Percentiles rank a stretch among this genome's conserved stretches.
phyloP scores from a whole-genome alignment of 768 basidiomycete species.

The Fomitopsis serialis region DNA sequence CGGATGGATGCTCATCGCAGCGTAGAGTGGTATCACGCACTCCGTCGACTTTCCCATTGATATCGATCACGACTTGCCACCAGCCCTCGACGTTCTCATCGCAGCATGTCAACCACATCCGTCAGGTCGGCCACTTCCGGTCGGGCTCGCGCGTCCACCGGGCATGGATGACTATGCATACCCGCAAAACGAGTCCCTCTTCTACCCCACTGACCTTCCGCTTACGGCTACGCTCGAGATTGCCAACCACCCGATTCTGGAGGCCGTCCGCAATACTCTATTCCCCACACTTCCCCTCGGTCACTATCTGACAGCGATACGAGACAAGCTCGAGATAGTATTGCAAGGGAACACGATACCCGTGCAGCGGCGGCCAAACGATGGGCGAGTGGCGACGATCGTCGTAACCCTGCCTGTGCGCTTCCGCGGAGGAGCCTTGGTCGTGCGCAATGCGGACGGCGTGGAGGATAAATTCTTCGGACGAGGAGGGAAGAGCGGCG shows the following conservation, averaged over 20 bases:
- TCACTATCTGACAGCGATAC: constrained; percentile 61
- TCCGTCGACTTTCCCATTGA: constrained; percentile 81
- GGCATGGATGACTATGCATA: constrained; percentile 39
- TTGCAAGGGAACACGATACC: constrained; percentile 54
- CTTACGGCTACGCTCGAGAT: constrained; percentile 75
- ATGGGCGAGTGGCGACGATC: constrained; percentile 69
- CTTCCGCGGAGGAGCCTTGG: constrained; percentile 61
- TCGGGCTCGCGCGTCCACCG: constrained; percentile 24
- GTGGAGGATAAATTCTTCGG: constrained; percentile 58
- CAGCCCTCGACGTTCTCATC: constrained; percentile 73
- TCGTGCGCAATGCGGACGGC: constrained; percentile 52
- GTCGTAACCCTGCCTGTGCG: constrained; percentile 70
- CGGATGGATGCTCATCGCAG: neutral
- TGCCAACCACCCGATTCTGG: constrained; percentile 77
- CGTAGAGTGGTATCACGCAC: constrained; percentile 71
- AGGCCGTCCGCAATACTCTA: constrained; percentile 64
- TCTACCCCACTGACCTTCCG: constrained; percentile 69
- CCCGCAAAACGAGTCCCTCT: constrained; percentile 56
- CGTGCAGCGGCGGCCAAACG: constrained; percentile 51
- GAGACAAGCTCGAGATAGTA: constrained; percentile 69
- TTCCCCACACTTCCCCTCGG: constrained; percentile 67
- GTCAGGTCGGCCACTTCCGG: constrained; percentile 34
- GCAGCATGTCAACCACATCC: constrained; percentile 67
- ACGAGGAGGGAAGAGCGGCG: constrained; percentile 53
- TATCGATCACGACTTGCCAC: constrained; percentile 66